Evolutionary conservation across 768 basidiomycete genomes (phyloP).

Genomic region (Arthromyces matolae): DNA sequence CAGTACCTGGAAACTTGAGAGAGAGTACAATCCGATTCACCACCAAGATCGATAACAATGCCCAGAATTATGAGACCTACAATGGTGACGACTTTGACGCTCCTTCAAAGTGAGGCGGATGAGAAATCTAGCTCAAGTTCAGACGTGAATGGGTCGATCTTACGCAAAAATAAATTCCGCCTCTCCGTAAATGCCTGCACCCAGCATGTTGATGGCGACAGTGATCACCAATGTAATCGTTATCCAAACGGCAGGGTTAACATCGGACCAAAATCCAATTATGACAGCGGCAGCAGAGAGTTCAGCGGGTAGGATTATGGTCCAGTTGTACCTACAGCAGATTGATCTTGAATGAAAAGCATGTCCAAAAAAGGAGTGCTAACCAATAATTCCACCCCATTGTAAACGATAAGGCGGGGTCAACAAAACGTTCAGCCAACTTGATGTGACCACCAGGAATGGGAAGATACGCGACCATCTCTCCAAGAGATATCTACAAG

Average conservation of each 20-base stretch:
- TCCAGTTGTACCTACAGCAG: slow-evolving; percentile 50
- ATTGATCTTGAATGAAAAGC: neutral
- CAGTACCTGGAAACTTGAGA: neutral
- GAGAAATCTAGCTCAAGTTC: slow-evolving; percentile 21
- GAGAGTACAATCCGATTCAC: slow-evolving; percentile 24
- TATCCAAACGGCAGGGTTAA: slow-evolving; percentile 77
- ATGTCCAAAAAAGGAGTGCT: neutral
- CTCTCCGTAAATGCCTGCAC: slow-evolving; percentile 78
- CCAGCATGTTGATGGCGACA: slow-evolving; percentile 69
- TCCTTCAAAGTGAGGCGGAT: slow-evolving; percentile 29
- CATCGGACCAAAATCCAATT: slow-evolving; percentile 66
- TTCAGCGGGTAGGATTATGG: slow-evolving; percentile 67
- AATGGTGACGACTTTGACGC: slow-evolving; percentile 85
- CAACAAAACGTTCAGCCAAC: slow-evolving; percentile 76
- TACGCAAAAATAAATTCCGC: slow-evolving; percentile 84
- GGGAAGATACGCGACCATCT: slow-evolving; percentile 76
- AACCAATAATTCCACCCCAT: slow-evolving; percentile 52
- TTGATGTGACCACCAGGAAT: slow-evolving; percentile 78
- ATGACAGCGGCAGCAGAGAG: slow-evolving; percentile 72
- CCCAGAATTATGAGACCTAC: slow-evolving; percentile 65
- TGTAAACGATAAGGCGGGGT: slow-evolving; percentile 64
- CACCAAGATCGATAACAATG: slow-evolving; percentile 77
- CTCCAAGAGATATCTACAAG: slow-evolving; percentile 57
- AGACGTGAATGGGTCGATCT: too few species aligned
- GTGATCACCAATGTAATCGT: slow-evolving; percentile 72